Conservation (phyloP, 1,284 basidiomycete species). For the Bjerkandera adusta region DNA sequence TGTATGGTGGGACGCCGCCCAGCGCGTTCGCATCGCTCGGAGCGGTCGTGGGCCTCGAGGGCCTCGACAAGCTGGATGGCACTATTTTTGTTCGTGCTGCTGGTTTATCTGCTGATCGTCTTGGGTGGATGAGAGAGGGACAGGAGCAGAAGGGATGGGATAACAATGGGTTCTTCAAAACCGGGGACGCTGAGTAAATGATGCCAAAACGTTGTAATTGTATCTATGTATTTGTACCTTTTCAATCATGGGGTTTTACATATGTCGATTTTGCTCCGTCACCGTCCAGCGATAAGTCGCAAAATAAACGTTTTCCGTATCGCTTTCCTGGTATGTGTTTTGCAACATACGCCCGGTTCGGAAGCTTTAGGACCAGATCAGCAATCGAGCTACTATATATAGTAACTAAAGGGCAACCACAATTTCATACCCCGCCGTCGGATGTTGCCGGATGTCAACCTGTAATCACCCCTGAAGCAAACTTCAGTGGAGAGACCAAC, state of each 20-base stretch:
- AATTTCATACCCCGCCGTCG: too few species aligned
- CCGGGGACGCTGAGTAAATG: neutral
- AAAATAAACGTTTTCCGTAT: neutral
- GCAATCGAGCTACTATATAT: too few species aligned
- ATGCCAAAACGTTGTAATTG: neutral
- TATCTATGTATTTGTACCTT: neutral
- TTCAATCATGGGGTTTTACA: too few species aligned
- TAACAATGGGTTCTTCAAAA: constrained; percentile 23
- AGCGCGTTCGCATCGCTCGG: constrained; percentile 36
- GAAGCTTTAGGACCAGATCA: too few species aligned
- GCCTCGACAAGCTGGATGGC: constrained; percentile 53
- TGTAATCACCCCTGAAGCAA: too few species aligned
- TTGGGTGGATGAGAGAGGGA: constrained; percentile 54
- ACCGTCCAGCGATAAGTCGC: neutral
- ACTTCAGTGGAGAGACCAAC: too few species aligned
- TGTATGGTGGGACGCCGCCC: constrained; percentile 43
- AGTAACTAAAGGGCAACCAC: too few species aligned
- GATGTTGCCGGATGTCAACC: too few species aligned
- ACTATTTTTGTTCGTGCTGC: constrained; percentile 56
- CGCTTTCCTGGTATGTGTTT: too few species aligned
- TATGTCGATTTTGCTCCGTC: neutral
- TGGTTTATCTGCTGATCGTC: constrained; percentile 43
- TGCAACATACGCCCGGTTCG: too few species aligned
- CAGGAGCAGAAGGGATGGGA: constrained; percentile 31
- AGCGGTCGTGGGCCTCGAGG: constrained; percentile 39